Base-by-base conservation (phyloP, 1,284 basidiomycete genomes). In the Malassezia slooffiae region DNA sequence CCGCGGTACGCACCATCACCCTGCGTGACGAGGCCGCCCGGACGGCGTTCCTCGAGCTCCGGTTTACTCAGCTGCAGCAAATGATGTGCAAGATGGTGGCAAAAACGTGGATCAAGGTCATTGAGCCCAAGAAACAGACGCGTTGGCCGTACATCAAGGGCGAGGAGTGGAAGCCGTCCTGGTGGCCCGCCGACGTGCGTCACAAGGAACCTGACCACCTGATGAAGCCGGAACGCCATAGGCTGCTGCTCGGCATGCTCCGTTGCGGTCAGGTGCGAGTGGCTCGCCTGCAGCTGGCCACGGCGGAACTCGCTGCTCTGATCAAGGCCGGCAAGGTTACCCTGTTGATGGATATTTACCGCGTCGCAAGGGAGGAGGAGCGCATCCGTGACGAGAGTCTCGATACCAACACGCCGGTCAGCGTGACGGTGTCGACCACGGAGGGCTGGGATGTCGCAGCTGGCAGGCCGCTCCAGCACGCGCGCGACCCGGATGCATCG, bases 151-250 rank as follows among this genome's bases (percentile, higher is more conserved):
- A 77, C 68, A 75, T 75, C 62, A 71, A 72, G 45, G 75, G 75
- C 17, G 75, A 76, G 38, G 71, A 71, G 29, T 59, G 70, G 11
- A 72, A 72, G 48, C 75, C 75, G 0, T 57, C 58, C 11, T 77
- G 76, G 76, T 77, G 76, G 76, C 76, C 76, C 5, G 55, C 52
- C 8, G 70, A 68, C 13, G 70, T 76, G 8, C 63, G 72, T 7
- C 75, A 76, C 60, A 71, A 72, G 34, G 75, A 76, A 54, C 75
- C 75, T 0, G 75, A 77, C 50, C 75, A 76, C 41, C 60, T 77
- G 8, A 67, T 70, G 62, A 57, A 56, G 46, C 46, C 60, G 60
- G 75, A 76, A 59, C 71, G 75, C 8, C 70, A 73, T 26, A 54
- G 66, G 5, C 62, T 77, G 15, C 67, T 76, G 16, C 43, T 71